phyloP scores from a whole-genome alignment of 2,329 filamentous ascomycete genomes.

The Ophiostoma quercus region DNA sequence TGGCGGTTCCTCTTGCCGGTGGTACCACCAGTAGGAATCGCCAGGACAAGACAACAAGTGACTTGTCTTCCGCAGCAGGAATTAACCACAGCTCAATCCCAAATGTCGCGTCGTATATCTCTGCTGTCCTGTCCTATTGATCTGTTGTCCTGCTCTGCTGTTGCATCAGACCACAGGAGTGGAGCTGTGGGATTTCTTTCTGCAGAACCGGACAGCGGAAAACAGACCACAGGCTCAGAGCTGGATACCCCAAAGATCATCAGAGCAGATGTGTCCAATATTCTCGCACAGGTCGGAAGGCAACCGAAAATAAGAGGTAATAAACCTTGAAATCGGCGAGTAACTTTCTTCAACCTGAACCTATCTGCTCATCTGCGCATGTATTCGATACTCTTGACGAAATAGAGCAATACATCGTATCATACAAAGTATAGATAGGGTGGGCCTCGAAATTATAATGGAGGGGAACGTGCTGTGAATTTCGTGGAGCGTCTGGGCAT shows the following conservation, averaged over 20 bases:
- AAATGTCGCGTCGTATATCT: not conserved
- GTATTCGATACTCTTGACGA: not conserved
- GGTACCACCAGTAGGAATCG: not conserved
- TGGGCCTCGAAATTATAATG: not conserved
- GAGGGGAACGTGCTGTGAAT: not conserved
- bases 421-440: not conserved
- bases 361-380: not conserved
- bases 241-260: constrained; percentile 8
- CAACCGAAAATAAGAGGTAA: not conserved
- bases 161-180: constrained; percentile 19
- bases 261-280: not conserved
- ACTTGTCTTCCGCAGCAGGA: constrained; percentile 2
- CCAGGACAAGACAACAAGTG: not conserved
- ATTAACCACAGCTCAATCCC: not conserved
- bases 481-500: not conserved
- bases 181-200: constrained; percentile 14
- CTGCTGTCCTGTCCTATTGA: constrained; percentile 4
- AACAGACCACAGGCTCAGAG: constrained; percentile 15
- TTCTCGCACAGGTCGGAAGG: not conserved
- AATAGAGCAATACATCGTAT: not conserved
- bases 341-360: too few relatives aligned
- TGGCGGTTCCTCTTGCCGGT: constrained; percentile 2
- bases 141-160: not conserved
- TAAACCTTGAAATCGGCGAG: too few relatives aligned
- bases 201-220: constrained; percentile 6